Evolutionary conservation across 108 stramenopile genomes (phyloP), one percentile per base, ranked within the genome.

Genomic region (Nitzschia sp.): DNA sequence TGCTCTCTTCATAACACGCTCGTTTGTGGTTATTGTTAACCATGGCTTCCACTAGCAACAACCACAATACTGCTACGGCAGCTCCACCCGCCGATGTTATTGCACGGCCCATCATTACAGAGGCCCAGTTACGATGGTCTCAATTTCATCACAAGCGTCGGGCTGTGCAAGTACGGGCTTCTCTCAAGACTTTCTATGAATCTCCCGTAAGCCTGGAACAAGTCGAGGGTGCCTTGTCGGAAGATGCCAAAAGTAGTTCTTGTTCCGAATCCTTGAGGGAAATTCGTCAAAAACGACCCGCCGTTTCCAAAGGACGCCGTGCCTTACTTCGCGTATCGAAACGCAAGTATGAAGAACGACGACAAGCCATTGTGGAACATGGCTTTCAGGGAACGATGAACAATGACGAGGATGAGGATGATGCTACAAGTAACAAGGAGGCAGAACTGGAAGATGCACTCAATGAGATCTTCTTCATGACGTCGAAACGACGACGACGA

Each of bases 51-150:
- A n/a, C n/a, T 42, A 42, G 13, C 13, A 42, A 42, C 38, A 6
- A 42, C 38, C 38, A 42, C 38, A 42, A 13, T 13, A 6, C 6
- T 42, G 38, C 38, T 9, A 42, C 38, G 6, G 9, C 38, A 9
- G 38, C 38, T 9, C 9, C 9, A 42, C 9, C 9, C 6, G 38
- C 9, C 13, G 38, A 42, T 42, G 49, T 19, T 19, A 19, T 5
- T 9, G 46, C 59, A 9, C 13, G 64, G 4, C 31, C 68, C 17
- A 46, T 48, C 36, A 66, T 64, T 36, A 89, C 91, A 19, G 87
- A 93, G 71, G 87, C 86, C 8, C 91, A 93, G 57, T 68, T 93
- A 0, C 85, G 88, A 51, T 89, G 85, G 84, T 79, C 88, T 5
- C 86, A 87, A 54, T 86, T 93, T 70, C 88, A 88, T 71, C 83